Conservation (phyloP, 345 rosid genomes). For the Reutealis trisperma region DNA sequence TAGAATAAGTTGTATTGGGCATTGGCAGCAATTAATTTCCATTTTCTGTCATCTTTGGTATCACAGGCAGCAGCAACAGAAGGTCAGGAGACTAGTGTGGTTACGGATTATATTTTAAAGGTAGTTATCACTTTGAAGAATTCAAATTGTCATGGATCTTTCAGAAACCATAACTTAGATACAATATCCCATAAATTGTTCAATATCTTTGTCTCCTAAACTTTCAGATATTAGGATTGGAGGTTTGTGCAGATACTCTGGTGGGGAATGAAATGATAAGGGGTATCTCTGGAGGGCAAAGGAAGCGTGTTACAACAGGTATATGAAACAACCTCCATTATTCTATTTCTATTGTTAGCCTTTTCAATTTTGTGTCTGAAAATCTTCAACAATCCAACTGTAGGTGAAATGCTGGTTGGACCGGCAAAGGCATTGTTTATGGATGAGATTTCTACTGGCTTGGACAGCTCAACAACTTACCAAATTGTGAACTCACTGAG, state of each 20-base stretch:
- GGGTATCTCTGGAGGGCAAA: slow-evolving; percentile 87
- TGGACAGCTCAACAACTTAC: slow-evolving; percentile 80
- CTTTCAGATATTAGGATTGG: slow-evolving; percentile 69
- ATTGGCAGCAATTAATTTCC: background rate
- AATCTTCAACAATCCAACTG: background rate
- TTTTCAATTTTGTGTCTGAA: background rate
- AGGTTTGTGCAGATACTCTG: slow-evolving; percentile 66
- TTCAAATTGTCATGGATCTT: background rate
- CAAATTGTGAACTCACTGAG: slow-evolving; percentile 70
- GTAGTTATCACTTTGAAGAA: slow-evolving; percentile 22
- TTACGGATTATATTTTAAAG: slow-evolving; percentile 82
- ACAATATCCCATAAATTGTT: background rate
- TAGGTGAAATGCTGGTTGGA: slow-evolving; percentile 80
- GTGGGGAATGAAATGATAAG: slow-evolving; percentile 73
- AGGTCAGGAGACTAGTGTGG: slow-evolving; percentile 59
- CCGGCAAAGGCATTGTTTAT: slow-evolving; percentile 63
- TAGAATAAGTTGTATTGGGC: background rate
- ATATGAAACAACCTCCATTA: slow-evolving; percentile 3
- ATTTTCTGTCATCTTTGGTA: background rate
- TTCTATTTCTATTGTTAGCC: background rate
- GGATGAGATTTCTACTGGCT: slow-evolving; percentile 84
- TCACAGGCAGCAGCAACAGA: slow-evolving; percentile 52
- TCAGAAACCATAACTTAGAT: background rate
- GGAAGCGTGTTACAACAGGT: slow-evolving; percentile 86
- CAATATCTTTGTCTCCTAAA: background rate